Conservation (phyloP, 257 asterid species). For the Solanum boliviense region DNA sequence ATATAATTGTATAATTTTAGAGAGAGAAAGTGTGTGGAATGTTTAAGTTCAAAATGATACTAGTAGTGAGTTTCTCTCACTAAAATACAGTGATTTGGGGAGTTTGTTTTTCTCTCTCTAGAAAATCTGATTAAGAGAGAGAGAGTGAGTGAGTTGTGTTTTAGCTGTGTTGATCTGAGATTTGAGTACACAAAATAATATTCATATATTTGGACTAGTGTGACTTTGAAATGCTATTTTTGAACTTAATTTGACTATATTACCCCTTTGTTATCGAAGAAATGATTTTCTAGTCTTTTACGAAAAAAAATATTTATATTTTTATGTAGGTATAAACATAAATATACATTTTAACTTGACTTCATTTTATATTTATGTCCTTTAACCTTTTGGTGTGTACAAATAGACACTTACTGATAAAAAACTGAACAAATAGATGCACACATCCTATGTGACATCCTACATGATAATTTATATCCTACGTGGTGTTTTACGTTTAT, state of each 20-base stretch:
- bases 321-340: neutral
- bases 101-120: neutral
- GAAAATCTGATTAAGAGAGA: neutral
- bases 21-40: neutral
- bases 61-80: neutral
- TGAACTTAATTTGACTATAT: neutral
- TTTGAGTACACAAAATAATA: neutral
- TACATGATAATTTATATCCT: neutral
- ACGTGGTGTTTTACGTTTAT: accelerated
- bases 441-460: neutral
- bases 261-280: neutral
- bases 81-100: neutral
- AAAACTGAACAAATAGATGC: too few species aligned
- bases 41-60: neutral
- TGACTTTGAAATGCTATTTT: neutral
- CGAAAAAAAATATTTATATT: too few species aligned
- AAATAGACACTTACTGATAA: too few species aligned
- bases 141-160: neutral
- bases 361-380: too few species aligned
- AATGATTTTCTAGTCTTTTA: neutral
- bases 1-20: neutral
- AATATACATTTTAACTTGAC: accelerated
- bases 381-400: too few species aligned
- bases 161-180: neutral
- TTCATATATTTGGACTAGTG: neutral